phyloP scores from a whole-genome alignment of 2,329 filamentous ascomycete genomes.

The Fusarium sp. region DNA sequence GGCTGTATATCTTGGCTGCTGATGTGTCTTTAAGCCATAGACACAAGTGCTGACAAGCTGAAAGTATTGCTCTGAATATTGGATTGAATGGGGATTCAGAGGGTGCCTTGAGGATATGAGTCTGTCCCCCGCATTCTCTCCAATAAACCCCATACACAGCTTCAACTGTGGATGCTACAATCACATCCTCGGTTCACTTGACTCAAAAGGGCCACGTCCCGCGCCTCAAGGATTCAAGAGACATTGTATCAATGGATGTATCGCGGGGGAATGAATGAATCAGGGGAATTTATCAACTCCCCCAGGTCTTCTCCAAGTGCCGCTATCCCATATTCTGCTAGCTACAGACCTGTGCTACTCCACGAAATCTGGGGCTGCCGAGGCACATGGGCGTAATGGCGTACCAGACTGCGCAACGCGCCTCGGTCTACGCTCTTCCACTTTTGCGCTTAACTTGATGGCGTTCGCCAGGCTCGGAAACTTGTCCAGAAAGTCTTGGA shows the following conservation, averaged over 20 bases:
- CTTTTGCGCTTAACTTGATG: conserved; percentile 15
- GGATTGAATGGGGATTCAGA: neutral
- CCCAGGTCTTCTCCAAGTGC: conserved; percentile 2
- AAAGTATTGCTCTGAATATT: neutral
- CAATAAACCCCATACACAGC: neutral
- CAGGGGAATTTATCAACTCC: neutral
- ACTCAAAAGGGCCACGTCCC: conserved; percentile 29
- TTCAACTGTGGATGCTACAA: conserved; percentile 2
- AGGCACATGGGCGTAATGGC: conserved; percentile 38
- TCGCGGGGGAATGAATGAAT: conserved; percentile 5
- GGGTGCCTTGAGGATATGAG: neutral
- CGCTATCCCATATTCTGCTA: conserved; percentile 29
- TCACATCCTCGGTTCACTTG: conserved; percentile 37
- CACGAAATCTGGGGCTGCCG: conserved; percentile 45
- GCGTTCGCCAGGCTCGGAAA: conserved; percentile 19
- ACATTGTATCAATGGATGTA: neutral
- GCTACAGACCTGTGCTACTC: conserved; percentile 14
- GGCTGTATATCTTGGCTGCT: neutral
- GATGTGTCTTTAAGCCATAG: conserved; percentile 16
- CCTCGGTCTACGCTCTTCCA: conserved; percentile 33
- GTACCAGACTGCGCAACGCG: conserved; percentile 23
- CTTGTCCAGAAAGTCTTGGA: neutral
- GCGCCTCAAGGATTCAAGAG: neutral
- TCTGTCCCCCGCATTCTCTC: neutral
- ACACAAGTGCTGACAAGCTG: conserved; percentile 27